A percentile compares a stretch with the other conserved stretches of the same genome.
Conservation (phyloP, 108 stramenopile genomes). For the Cyclotella cryptica region DNA sequence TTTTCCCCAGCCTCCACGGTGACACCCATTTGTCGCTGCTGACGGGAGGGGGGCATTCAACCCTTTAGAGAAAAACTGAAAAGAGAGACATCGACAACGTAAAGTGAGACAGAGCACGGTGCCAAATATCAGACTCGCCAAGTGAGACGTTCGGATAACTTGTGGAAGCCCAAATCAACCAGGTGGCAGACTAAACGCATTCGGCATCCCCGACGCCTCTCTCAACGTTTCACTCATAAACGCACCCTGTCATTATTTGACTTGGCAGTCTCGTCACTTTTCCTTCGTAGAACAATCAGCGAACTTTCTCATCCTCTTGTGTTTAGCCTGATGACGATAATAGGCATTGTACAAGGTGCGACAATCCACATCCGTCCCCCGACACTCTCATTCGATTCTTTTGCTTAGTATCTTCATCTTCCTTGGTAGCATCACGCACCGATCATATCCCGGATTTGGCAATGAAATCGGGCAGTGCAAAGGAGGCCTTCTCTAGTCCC, state of each 20-base stretch:
- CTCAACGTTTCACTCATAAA: constrained; percentile 69
- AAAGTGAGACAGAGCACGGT: background rate
- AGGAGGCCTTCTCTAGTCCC: constrained; percentile 95
- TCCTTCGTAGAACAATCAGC: constrained; percentile 99
- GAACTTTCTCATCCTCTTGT: constrained; percentile 69
- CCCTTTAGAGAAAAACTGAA: background rate
- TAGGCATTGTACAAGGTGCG: constrained; percentile 97
- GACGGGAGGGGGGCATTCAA: constrained; percentile 96
- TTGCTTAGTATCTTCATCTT: constrained; percentile 91
- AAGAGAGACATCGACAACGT: background rate
- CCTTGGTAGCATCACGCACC: constrained; percentile 86
- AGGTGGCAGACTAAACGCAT: constrained; percentile 93
- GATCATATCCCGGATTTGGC: constrained; percentile 96
- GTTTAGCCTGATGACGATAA: constrained; percentile 98
- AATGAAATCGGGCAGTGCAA: constrained; percentile 97
- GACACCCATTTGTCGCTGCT: constrained; percentile 95
- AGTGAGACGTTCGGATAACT: constrained; percentile 82
- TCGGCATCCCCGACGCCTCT: constrained; percentile 90
- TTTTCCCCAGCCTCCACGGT: constrained; percentile 98
- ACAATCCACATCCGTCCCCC: constrained; percentile 98
- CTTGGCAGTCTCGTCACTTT: constrained; percentile 91
- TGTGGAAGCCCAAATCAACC: constrained; percentile 98
- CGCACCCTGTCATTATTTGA: constrained; percentile 65
- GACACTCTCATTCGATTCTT: constrained; percentile 90
- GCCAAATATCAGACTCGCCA: constrained; percentile 55